phyloP scores from a whole-genome alignment of 306 rosid species.

The Oxytropis ochrocephala region DNA sequence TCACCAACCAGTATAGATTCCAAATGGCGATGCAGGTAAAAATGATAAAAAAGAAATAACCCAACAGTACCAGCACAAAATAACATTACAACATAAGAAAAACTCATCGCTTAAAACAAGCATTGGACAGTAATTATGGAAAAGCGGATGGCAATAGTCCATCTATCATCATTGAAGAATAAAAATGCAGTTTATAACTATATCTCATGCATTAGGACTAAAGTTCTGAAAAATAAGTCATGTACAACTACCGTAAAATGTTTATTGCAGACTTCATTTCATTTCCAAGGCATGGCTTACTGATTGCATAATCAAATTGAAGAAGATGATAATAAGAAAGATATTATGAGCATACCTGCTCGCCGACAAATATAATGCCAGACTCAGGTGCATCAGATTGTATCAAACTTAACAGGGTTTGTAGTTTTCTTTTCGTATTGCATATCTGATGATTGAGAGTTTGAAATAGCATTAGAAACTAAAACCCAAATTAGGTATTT shows the following conservation, averaged over 20 bases:
- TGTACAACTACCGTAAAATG: background rate
- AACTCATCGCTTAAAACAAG: background rate
- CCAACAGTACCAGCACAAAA: background rate
- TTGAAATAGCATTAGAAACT: constrained; percentile 19
- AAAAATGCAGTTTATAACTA: background rate
- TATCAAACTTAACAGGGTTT: constrained; percentile 58
- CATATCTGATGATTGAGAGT: constrained; percentile 45
- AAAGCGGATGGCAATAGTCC: background rate
- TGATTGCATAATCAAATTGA: constrained; percentile 7
- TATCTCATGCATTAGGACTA: background rate
- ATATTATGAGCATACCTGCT: constrained; percentile 55
- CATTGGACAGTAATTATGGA: constrained; percentile 1
- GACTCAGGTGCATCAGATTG: constrained; percentile 66
- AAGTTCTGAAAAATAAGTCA: background rate
- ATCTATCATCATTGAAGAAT: background rate
- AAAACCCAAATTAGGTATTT: constrained; percentile 14
- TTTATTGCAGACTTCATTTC: background rate
- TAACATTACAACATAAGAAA: background rate
- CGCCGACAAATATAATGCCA: constrained; percentile 68
- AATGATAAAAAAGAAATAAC: background rate
- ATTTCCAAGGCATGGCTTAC: background rate
- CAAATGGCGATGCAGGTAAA: background rate
- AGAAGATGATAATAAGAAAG: constrained; percentile 20
- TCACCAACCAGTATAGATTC: background rate
- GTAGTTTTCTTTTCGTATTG: constrained; percentile 42